These are phyloP conservation scores for Neonectria magnoliae DNA, from an alignment of 2,329 filamentous ascomycete genomes.

Conservation along the genomic window DNA sequence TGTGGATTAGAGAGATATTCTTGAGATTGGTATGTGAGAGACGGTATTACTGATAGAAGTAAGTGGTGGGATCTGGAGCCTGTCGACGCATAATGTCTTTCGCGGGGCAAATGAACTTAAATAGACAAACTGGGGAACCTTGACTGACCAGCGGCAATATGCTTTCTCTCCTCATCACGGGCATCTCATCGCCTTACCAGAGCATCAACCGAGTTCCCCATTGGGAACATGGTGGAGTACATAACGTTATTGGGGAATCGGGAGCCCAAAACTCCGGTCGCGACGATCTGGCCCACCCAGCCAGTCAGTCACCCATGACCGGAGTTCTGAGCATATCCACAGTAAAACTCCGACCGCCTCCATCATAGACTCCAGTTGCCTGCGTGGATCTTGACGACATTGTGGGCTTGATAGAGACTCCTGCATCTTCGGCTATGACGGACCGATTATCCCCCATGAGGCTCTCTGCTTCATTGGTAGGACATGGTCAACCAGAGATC, in stretches of 20 bases:
- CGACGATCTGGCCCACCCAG: not conserved
- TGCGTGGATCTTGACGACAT: not conserved
- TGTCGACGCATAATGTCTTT: too few relatives aligned
- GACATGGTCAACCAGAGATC: not conserved
- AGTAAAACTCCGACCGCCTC: not conserved
- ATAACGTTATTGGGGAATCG: not conserved
- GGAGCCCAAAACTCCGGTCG: constrained; percentile 1
- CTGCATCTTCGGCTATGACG: not conserved
- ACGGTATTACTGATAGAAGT: not conserved
- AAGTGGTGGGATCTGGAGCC: not conserved
- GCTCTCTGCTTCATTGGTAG: not conserved
- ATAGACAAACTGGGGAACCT: too few relatives aligned
- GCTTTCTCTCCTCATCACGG: not conserved
- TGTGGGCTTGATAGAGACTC: not conserved
- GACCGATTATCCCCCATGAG: not conserved
- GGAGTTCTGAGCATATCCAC: not conserved
- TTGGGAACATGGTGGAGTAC: not conserved
- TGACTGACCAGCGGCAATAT: too few relatives aligned
- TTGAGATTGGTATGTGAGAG: not conserved
- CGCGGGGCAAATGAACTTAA: not conserved
- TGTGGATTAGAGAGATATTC: not conserved
- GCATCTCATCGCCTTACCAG: not conserved
- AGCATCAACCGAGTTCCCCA: not conserved
- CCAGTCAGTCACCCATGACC: not conserved
- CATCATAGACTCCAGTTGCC: not conserved